These are phyloP conservation scores for Penicillium simplicissimum DNA, from an alignment of 495 filamentous ascomycete genomes.

Conservation along the genomic window DNA sequence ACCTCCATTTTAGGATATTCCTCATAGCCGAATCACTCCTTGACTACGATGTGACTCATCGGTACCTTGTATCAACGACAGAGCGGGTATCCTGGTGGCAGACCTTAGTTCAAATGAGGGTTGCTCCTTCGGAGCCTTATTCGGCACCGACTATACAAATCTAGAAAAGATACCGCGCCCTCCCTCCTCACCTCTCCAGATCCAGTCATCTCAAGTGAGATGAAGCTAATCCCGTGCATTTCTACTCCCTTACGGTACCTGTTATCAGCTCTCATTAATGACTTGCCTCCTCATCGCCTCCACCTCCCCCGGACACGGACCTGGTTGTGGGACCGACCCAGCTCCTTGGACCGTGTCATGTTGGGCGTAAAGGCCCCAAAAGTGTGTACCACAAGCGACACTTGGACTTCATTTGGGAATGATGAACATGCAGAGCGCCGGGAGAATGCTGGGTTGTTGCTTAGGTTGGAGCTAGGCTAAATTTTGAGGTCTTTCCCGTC, in stretches of 20 bases:
- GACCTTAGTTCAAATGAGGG: neutral
- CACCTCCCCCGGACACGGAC: neutral
- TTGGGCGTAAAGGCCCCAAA: neutral
- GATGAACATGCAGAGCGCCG: neutral
- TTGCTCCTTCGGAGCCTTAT: neutral
- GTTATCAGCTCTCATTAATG: neutral
- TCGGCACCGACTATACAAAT: constrained; percentile 1
- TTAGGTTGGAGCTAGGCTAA: no score
- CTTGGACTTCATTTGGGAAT: neutral
- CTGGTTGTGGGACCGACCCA: neutral
- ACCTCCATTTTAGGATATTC: neutral
- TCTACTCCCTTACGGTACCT: neutral
- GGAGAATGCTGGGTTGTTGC: neutral
- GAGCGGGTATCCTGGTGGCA: no score
- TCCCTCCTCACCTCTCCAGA: neutral
- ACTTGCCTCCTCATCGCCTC: neutral
- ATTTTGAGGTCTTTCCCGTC: neutral
- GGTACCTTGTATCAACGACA: no score
- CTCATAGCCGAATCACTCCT: neutral
- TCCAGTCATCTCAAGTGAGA: no score
- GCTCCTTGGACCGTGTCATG: neutral
- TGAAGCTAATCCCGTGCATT: neutral
- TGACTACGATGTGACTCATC: neutral
- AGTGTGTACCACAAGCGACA: neutral
- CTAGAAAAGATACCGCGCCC: neutral